Percentiles rank a stretch among this genome's conserved stretches.
Evolutionary conservation across 192 early-diverging fungal species (phyloP).

Genomic region (Entomortierella parvispora): DNA sequence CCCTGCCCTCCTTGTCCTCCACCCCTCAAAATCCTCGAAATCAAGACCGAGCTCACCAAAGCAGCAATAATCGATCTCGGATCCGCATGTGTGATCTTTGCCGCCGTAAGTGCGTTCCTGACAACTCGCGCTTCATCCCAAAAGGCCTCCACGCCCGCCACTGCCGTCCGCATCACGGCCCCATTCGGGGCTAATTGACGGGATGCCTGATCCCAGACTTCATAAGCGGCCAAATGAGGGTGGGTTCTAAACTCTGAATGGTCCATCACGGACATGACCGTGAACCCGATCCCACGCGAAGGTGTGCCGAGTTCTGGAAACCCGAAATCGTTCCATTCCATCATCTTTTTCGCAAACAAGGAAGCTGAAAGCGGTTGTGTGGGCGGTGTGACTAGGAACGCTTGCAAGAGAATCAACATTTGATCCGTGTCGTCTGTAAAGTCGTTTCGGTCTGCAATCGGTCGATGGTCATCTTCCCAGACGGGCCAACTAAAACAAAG

Average conservation of each 20-base stretch:
- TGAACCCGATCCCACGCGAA: slow-evolving; percentile 63
- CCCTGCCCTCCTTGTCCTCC: slow-evolving; percentile 7
- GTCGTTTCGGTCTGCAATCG: slow-evolving; percentile 25
- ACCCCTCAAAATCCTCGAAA: slow-evolving; percentile 49
- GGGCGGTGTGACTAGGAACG: slow-evolving; percentile 51
- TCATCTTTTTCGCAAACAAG: slow-evolving; percentile 62
- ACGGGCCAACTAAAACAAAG: slow-evolving; percentile 21
- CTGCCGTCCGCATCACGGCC: slow-evolving; percentile 52
- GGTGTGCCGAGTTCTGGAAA: slow-evolving; percentile 61
- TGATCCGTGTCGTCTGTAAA: slow-evolving; percentile 64
- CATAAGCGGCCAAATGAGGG: slow-evolving; percentile 56
- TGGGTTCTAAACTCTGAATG: slow-evolving; percentile 53
- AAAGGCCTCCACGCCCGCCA: slow-evolving; percentile 43
- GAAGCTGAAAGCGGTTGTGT: slow-evolving; percentile 55
- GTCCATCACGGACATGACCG: slow-evolving; percentile 57
- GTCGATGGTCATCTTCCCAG: slow-evolving; percentile 29
- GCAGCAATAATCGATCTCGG: slow-evolving; percentile 48
- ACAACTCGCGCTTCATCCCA: slow-evolving; percentile 54
- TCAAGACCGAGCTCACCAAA: slow-evolving; percentile 40
- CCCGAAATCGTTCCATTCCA: slow-evolving; percentile 61
- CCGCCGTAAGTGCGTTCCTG: slow-evolving; percentile 51
- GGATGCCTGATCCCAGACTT: slow-evolving; percentile 36
- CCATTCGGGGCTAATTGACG: slow-evolving; percentile 52
- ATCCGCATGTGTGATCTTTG: slow-evolving; percentile 56
- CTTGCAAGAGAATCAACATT: slow-evolving; percentile 62